Evolutionary conservation across 2,329 filamentous ascomycete species (phyloP).

Genomic region (Colletotrichum destructivum): DNA sequence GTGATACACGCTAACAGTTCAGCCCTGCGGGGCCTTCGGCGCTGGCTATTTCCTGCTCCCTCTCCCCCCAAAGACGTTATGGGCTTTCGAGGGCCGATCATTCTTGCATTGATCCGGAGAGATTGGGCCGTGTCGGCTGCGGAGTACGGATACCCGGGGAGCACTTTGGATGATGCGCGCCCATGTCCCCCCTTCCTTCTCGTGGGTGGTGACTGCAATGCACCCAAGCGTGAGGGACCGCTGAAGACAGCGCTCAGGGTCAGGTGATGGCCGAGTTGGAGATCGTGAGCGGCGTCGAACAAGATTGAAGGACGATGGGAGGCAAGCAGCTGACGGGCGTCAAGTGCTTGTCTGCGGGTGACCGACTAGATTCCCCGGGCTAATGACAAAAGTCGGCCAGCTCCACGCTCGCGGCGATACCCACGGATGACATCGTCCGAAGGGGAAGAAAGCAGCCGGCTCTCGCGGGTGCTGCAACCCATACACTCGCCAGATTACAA

Average conservation of each 20-base stretch:
- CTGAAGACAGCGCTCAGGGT: conserved; percentile 11
- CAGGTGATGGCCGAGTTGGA: conserved; percentile 12
- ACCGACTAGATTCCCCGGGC: conserved; percentile 6
- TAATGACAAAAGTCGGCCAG: neutral
- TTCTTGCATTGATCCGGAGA: conserved; percentile 26
- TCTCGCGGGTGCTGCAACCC: conserved; percentile 6
- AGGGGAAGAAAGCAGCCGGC: conserved; percentile 25
- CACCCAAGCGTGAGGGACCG: neutral
- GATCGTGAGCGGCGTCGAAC: conserved; percentile 3
- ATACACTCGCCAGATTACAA: neutral
- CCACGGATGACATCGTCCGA: conserved; percentile 9
- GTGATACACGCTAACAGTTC: conserved; percentile 3
- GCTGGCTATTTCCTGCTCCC: too few species aligned
- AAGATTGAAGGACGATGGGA: conserved; percentile 33
- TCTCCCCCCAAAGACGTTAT: too few species aligned
- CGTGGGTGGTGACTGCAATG: too few species aligned
- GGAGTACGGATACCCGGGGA: neutral
- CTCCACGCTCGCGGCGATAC: conserved; percentile 3
- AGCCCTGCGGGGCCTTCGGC: conserved; percentile 21
- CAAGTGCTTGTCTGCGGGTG: neutral
- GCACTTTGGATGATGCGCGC: conserved; percentile 23
- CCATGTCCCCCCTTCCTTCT: conserved; percentile 7
- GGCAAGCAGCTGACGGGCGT: neutral
- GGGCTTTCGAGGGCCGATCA: neutral
- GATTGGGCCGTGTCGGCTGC: conserved; percentile 14